These are phyloP conservation scores for Micromonas commoda DNA, from an alignment of 139 green algal species.

Conservation along the genomic window DNA sequence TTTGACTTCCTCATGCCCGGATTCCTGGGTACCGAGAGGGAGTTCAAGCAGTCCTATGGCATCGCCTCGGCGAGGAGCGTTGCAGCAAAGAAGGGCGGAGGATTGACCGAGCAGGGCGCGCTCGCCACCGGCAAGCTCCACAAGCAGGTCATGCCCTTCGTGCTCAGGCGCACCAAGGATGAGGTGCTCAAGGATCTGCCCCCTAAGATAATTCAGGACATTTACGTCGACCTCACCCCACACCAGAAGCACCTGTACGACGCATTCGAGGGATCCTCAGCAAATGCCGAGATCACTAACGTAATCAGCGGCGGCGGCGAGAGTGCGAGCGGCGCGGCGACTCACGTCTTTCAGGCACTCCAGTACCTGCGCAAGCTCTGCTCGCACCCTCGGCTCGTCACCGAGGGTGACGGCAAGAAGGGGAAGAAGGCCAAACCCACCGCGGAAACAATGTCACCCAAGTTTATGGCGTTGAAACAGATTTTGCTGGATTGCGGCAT, in stretches of 20 bases:
- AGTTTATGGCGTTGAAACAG: slow-evolving; percentile 81
- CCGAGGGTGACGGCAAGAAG: neutral
- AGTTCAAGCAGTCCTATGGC: slow-evolving; percentile 81
- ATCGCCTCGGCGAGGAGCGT: slow-evolving; percentile 10
- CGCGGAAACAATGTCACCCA: slow-evolving; percentile 54
- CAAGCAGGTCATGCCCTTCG: slow-evolving; percentile 89
- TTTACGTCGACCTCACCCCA: slow-evolving; percentile 70
- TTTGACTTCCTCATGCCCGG: slow-evolving; percentile 98
- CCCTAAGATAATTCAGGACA: slow-evolving; percentile 92
- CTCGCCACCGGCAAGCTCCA: slow-evolving; percentile 8
- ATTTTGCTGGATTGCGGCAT: slow-evolving; percentile 80
- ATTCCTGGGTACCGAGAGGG: slow-evolving; percentile 67
- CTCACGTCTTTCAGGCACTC: slow-evolving; percentile 64
- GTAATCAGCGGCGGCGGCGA: slow-evolving; percentile 9
- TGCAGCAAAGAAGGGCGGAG: slow-evolving; percentile 22
- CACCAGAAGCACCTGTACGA: slow-evolving; percentile 82
- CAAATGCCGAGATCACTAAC: neutral
- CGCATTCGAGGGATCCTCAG: slow-evolving; percentile 47
- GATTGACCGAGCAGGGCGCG: slow-evolving; percentile 17
- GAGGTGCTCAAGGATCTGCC: slow-evolving; percentile 87
- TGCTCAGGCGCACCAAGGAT: slow-evolving; percentile 94
- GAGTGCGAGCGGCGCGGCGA: neutral
- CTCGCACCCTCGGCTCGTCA: slow-evolving; percentile 81
- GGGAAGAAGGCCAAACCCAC: neutral
- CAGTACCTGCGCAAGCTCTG: slow-evolving; percentile 91